These are phyloP conservation scores for Russula dissimulans DNA, from an alignment of 768 basidiomycete species.

Conservation along the genomic window DNA sequence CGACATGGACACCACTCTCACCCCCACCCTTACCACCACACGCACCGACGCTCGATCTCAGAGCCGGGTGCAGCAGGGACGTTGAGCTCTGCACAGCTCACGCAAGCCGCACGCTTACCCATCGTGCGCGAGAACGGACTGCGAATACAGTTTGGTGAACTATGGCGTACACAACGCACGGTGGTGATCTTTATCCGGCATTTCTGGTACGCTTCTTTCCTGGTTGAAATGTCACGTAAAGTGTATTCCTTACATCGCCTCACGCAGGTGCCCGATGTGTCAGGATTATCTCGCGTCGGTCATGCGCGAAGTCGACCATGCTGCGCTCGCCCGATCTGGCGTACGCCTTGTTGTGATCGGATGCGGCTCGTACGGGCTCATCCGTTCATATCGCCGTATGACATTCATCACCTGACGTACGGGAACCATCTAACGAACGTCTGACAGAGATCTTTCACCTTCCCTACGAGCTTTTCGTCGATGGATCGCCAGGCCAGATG, in stretches of 20 bases:
- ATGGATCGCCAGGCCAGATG: conserved; percentile 46
- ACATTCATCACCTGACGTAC: not conserved
- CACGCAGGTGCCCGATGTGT: conserved; percentile 62
- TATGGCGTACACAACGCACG: conserved; percentile 50
- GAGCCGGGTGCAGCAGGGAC: conserved; percentile 37
- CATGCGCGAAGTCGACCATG: conserved; percentile 37
- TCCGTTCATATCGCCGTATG: conserved; percentile 61
- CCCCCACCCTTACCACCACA: conserved; percentile 10
- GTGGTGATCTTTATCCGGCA: conserved; percentile 82
- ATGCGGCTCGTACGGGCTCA: conserved; percentile 69
- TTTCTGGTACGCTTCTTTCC: conserved; percentile 46
- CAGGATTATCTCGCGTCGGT: conserved; percentile 82
- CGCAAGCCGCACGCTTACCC: conserved; percentile 48
- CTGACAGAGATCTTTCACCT: conserved; percentile 52
- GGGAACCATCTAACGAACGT: not conserved
- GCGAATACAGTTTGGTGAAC: conserved; percentile 55
- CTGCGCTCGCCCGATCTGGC: conserved; percentile 38
- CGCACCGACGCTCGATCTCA: conserved; percentile 12
- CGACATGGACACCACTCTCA: conserved; percentile 2
- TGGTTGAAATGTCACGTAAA: not conserved
- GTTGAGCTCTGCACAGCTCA: conserved; percentile 49
- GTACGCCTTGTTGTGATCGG: conserved; percentile 66
- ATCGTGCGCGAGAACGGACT: conserved; percentile 63
- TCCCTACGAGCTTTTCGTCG: conserved; percentile 70
- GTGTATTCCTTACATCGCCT: conserved; percentile 1